These are phyloP conservation scores for Hortiboletus campestris DNA, from an alignment of 768 basidiomycete genomes.

Conservation along the genomic window DNA sequence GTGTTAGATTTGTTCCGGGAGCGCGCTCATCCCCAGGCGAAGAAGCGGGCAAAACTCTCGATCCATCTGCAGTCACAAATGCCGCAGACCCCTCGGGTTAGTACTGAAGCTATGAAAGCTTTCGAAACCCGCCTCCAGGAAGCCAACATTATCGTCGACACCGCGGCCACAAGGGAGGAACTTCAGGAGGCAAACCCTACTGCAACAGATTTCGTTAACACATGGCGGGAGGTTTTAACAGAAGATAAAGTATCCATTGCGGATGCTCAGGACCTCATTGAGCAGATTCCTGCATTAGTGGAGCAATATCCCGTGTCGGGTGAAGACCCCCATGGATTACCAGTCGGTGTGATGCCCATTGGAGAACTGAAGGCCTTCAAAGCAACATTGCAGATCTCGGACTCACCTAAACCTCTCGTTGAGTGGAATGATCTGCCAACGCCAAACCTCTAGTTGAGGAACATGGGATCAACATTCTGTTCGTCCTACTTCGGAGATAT, in stretches of 20 bases:
- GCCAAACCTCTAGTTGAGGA: constrained; percentile 47
- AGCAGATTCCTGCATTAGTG: constrained; percentile 55
- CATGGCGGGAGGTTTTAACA: constrained; percentile 52
- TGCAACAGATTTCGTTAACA: constrained; percentile 56
- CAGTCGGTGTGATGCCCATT: constrained; percentile 56
- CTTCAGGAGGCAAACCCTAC: constrained; percentile 57
- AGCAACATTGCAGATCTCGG: constrained; percentile 50
- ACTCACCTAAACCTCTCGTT: constrained; percentile 64
- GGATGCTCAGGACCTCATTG: constrained; percentile 46
- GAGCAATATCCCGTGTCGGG: constrained; percentile 54
- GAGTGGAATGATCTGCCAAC: constrained; percentile 72
- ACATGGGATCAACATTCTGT: neutral
- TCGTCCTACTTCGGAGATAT: neutral
- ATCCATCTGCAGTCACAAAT: constrained; percentile 77
- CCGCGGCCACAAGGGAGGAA: constrained; percentile 49
- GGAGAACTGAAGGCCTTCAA: constrained; percentile 68
- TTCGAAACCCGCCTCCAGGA: constrained; percentile 55
- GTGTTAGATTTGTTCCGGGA: constrained; percentile 67
- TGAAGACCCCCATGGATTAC: constrained; percentile 46
- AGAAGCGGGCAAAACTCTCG: constrained; percentile 76
- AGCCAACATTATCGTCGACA: constrained; percentile 48
- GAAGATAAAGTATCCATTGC: constrained; percentile 41
- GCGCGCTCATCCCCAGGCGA: constrained; percentile 67
- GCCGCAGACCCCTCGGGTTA: constrained; percentile 58
- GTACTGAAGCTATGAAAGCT: constrained; percentile 57